A percentile compares a stretch with the other conserved stretches of the same genome.
These are phyloP conservation scores for Suhomyces prunicola DNA, from an alignment of 805 yeast genomes.

Conservation along the genomic window DNA sequence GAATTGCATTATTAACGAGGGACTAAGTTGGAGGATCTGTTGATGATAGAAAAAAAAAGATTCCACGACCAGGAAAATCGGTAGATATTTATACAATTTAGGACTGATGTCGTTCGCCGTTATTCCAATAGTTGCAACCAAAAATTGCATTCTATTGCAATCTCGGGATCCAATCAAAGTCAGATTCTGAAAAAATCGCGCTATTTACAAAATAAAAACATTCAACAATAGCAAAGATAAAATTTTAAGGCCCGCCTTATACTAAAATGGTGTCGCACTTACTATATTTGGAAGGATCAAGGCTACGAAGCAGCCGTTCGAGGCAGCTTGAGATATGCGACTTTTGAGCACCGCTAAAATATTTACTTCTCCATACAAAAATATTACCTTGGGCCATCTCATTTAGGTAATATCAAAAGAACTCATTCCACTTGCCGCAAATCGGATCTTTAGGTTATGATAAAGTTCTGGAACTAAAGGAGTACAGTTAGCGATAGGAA, in stretches of 20 bases:
- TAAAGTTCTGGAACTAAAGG: background rate
- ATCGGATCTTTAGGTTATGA: background rate
- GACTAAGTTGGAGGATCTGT: slow-evolving; percentile 10
- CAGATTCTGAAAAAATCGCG: background rate
- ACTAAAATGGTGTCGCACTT: background rate
- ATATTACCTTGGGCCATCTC: background rate
- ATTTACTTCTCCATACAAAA: background rate
- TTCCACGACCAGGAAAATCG: background rate
- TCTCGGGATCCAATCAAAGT: background rate
- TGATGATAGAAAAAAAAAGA: slow-evolving; percentile 6
- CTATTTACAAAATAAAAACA: background rate
- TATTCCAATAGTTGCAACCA: background rate
- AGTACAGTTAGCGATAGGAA: background rate
- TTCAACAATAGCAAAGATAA: background rate
- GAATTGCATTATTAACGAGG: slow-evolving; percentile 36
- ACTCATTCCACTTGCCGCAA: background rate
- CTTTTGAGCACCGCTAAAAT: background rate
- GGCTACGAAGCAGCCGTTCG: background rate
- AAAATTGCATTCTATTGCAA: background rate
- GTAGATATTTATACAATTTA: background rate
- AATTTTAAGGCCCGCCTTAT: background rate
- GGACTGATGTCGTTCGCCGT: background rate
- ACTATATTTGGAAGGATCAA: background rate
- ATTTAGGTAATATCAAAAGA: background rate
- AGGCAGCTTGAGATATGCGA: background rate